Conservation (phyloP, 176 grass and related monocot species). For the Bonia amplexicaulis region DNA sequence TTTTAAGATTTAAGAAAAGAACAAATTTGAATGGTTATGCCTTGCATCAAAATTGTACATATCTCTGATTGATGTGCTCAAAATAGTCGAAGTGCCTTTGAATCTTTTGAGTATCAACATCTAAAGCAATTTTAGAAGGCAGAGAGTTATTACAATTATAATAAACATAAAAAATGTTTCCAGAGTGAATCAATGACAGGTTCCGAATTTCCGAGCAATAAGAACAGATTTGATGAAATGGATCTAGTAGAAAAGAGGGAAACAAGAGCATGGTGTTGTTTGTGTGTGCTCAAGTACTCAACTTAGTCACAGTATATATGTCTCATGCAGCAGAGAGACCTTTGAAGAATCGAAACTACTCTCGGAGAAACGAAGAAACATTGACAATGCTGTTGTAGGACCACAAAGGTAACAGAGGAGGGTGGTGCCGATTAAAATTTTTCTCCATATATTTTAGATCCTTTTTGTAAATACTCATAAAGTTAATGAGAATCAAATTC, state of each 20-base stretch:
- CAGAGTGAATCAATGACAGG: not conserved
- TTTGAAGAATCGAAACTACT: constrained; percentile 16
- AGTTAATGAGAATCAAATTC: too few species aligned
- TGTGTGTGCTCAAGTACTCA: not conserved
- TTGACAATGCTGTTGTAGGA: not conserved
- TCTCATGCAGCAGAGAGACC: constrained; percentile 6
- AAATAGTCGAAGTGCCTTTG: not conserved
- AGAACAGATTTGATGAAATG: not conserved
- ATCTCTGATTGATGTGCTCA: not conserved
- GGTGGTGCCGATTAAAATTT: too few species aligned
- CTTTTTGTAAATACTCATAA: too few species aligned
- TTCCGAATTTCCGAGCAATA: not conserved
- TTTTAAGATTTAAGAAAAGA: not conserved
- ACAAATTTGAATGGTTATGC: not conserved
- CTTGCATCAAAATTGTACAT: not conserved
- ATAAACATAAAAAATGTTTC: not conserved
- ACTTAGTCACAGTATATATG: not conserved
- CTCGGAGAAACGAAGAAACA: constrained; percentile 15
- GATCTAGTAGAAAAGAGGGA: not conserved
- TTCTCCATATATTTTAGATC: too few species aligned
- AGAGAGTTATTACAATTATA: not conserved
- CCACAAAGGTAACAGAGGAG: too few species aligned
- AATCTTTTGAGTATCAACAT: not conserved
- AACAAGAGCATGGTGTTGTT: not conserved
- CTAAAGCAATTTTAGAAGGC: not conserved